Percentiles rank a stretch among this genome's conserved stretches.
Evolutionary conservation across 1,284 basidiomycete species (phyloP).

Genomic region (Peniophora sp.): DNA sequence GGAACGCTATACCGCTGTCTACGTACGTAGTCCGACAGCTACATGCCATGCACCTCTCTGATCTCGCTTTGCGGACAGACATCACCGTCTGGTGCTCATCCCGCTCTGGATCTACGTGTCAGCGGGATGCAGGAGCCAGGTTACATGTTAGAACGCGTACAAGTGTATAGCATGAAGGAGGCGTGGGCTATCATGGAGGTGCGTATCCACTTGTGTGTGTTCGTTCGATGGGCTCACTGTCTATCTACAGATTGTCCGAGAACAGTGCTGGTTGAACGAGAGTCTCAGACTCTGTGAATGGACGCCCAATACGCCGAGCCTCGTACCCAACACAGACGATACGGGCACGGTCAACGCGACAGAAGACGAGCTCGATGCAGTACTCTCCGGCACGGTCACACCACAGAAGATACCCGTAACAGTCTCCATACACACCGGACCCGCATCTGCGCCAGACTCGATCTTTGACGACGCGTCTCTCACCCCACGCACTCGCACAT

Average conservation of each 20-base stretch:
- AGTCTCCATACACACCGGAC: constrained; percentile 35
- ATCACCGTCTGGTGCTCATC: constrained; percentile 57
- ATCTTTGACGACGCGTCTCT: constrained; percentile 34
- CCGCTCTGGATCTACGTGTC: constrained; percentile 59
- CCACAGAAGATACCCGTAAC: constrained; percentile 58
- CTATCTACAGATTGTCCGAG: constrained; percentile 51
- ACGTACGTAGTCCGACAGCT: constrained; percentile 24
- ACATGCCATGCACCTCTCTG: neutral
- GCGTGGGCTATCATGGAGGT: constrained; percentile 69
- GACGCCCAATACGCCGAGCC: constrained; percentile 39
- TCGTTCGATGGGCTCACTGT: neutral
- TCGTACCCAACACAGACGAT: constrained; percentile 10
- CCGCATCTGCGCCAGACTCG: constrained; percentile 23
- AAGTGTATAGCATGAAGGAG: constrained; percentile 61
- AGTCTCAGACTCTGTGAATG: constrained; percentile 48
- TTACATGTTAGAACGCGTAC: constrained; percentile 59
- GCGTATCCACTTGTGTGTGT: constrained; percentile 9
- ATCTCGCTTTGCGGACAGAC: constrained; percentile 26
- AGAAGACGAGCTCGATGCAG: constrained; percentile 46
- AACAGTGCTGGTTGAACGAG: constrained; percentile 76
- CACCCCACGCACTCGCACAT: constrained; percentile 25
- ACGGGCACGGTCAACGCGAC: constrained; percentile 28
- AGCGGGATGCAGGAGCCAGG: constrained; percentile 63
- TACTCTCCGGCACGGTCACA: constrained; percentile 41
- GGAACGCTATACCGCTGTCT: constrained; percentile 38